phyloP scores from a whole-genome alignment of 2,329 filamentous ascomycete genomes.

The Pleurostoma richardsiae region DNA sequence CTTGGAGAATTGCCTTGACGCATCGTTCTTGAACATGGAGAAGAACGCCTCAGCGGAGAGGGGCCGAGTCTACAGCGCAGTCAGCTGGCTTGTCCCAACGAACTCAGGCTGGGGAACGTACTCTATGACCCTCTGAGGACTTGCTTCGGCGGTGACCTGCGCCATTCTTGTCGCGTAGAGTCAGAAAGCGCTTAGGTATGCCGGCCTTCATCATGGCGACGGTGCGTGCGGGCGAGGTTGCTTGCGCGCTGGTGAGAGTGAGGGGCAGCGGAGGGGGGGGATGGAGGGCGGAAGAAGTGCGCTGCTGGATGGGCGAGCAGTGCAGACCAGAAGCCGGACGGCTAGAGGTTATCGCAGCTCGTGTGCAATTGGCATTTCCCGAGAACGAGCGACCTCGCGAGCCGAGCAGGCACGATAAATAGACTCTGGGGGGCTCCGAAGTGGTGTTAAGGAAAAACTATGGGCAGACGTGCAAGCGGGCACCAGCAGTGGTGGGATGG shows the following conservation, averaged over 20 bases:
- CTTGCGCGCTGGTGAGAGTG: background rate
- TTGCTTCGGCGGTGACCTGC: constrained; percentile 44
- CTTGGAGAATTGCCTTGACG: constrained; percentile 48
- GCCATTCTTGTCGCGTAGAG: constrained; percentile 61
- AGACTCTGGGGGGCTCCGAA: too few relatives aligned
- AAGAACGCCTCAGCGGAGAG: constrained; percentile 54
- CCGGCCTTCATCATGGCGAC: constrained; percentile 42
- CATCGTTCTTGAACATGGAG: constrained; percentile 59
- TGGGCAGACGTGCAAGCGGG: too few relatives aligned
- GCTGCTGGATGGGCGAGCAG: constrained; percentile 1
- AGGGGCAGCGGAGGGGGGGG: constrained; percentile 1
- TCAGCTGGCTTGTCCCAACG: constrained; percentile 1
- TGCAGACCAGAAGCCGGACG: constrained; percentile 11
- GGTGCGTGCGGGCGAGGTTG: constrained; percentile 1
- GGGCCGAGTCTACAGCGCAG: constrained; percentile 40
- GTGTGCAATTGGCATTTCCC: background rate
- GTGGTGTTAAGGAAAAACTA: too few relatives aligned
- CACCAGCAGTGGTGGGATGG: too few relatives aligned
- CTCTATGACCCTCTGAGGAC: constrained; percentile 51
- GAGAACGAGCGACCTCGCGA: background rate
- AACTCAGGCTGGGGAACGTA: constrained; percentile 19
- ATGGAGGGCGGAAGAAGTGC: background rate
- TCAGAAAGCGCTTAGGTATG: constrained; percentile 62
- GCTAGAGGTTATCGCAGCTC: constrained; percentile 10
- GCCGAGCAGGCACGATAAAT: too few relatives aligned